Conservation (phyloP, 2,329 filamentous ascomycete species). For the Fusarium musae region DNA sequence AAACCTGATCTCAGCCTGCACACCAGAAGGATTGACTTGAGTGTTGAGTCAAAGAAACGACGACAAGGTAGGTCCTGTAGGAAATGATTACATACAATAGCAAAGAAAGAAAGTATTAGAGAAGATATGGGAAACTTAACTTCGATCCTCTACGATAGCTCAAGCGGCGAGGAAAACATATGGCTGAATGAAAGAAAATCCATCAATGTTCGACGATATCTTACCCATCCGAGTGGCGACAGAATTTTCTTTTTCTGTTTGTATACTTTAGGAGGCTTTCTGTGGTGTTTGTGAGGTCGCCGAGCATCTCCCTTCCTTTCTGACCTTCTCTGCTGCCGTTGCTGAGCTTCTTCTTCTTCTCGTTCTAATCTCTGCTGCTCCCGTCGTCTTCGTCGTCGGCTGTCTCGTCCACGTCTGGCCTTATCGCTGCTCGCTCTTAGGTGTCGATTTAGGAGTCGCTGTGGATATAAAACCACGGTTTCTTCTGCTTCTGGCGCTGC, state of each 20-base stretch:
- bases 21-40: accelerated
- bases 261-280: accelerated
- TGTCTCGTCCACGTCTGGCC: not conserved
- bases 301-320: accelerated
- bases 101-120: accelerated
- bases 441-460: too few species aligned
- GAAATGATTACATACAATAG: not conserved
- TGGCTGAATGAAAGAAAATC: not conserved
- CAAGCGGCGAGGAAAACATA: not conserved
- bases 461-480: accelerated
- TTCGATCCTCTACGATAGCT: too few species aligned
- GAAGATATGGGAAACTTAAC: not conserved
- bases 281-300: not conserved
- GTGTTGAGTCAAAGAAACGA: accelerated
- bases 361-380: not conserved
- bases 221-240: accelerated
- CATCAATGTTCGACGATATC: not conserved
- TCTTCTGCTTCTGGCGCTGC: not conserved
- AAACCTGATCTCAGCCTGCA: not conserved
- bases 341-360: not conserved
- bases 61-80: accelerated
- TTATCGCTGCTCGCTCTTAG: not conserved
- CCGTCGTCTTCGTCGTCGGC: not conserved
- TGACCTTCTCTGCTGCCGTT: not conserved
- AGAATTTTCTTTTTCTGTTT: not conserved